Evolutionary conservation across 768 basidiomycete genomes (phyloP).

Genomic region (Russula dissimulans): DNA sequence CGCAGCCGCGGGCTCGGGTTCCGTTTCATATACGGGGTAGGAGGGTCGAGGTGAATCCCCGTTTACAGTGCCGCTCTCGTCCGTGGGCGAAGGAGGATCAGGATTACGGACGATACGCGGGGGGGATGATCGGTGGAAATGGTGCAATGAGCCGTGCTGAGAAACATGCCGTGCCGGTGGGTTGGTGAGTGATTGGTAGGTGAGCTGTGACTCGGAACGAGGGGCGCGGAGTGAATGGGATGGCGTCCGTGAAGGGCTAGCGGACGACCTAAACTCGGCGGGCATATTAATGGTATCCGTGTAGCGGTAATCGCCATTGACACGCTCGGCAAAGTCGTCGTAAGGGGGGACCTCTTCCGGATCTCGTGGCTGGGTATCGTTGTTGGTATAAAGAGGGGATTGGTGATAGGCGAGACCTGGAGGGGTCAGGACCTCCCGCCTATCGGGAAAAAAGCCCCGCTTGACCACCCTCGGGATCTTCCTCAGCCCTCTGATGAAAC

Average conservation of each 20-base stretch:
- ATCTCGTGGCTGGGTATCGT: background rate
- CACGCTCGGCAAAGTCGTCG: background rate
- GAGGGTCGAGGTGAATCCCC: background rate
- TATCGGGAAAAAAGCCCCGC: constrained; percentile 10
- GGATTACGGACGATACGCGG: constrained; percentile 19
- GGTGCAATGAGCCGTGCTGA: constrained; percentile 14
- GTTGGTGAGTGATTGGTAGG: constrained; percentile 14
- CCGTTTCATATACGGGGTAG: background rate
- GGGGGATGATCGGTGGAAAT: constrained; percentile 5
- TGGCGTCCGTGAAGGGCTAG: background rate
- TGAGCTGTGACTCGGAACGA: constrained; percentile 17
- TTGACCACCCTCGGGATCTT: constrained; percentile 13
- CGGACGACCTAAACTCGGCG: background rate
- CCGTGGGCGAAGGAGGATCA: constrained; percentile 12
- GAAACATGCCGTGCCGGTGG: constrained; percentile 6
- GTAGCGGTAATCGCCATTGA: constrained; percentile 9
- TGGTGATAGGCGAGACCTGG: background rate
- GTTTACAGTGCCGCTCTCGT: background rate
- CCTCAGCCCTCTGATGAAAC: constrained; percentile 13
- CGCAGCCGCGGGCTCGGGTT: background rate
- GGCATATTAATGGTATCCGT: constrained; percentile 12
- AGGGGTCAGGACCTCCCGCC: background rate
- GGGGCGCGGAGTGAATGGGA: constrained; percentile 11
- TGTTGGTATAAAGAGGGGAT: background rate
- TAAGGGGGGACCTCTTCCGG: constrained; percentile 10